Percentiles rank a stretch among this genome's conserved stretches.
phyloP scores from a whole-genome alignment of 2,329 filamentous ascomycete genomes.

The Aaosphaeria pasadenensis region DNA sequence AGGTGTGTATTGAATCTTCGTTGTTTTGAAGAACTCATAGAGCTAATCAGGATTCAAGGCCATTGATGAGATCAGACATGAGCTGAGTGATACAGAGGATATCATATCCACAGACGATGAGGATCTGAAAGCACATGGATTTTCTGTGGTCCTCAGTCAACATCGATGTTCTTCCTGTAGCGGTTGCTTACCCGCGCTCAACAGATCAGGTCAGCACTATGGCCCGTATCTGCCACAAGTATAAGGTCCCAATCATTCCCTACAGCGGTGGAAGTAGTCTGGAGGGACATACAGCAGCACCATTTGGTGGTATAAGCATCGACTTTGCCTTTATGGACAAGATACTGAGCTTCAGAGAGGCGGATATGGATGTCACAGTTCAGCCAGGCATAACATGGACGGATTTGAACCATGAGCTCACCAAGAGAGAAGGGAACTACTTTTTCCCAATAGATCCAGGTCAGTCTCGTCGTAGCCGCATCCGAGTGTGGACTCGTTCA shows the following conservation, averaged over 20 bases:
- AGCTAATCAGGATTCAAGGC: neutral
- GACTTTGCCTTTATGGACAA: constrained; percentile 82
- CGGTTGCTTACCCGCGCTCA: constrained; percentile 69
- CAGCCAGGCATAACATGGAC: constrained; percentile 76
- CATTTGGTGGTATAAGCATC: constrained; percentile 65
- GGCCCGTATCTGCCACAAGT: constrained; percentile 77
- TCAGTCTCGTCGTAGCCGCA: neutral
- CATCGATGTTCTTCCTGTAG: constrained; percentile 24
- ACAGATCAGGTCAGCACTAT: constrained; percentile 78
- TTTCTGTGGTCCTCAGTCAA: neutral
- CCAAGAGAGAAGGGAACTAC: constrained; percentile 53
- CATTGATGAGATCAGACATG: neutral
- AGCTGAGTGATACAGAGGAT: neutral
- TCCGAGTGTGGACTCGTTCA: too few species aligned
- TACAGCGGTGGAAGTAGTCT: constrained; percentile 85
- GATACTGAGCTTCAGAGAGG: constrained; percentile 69
- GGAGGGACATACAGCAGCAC: neutral
- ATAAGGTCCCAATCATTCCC: constrained; percentile 78
- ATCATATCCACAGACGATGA: neutral
- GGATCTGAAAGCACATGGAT: neutral
- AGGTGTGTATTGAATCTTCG: too few species aligned
- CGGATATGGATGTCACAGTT: constrained; percentile 56
- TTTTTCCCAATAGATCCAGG: constrained; percentile 95
- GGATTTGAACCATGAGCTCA: constrained; percentile 69
- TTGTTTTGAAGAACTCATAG: too few species aligned